Evolutionary conservation across 805 yeast species (phyloP), one percentile per base, ranked within the genome.

Genomic region (Spathaspora hagerdaliae): DNA sequence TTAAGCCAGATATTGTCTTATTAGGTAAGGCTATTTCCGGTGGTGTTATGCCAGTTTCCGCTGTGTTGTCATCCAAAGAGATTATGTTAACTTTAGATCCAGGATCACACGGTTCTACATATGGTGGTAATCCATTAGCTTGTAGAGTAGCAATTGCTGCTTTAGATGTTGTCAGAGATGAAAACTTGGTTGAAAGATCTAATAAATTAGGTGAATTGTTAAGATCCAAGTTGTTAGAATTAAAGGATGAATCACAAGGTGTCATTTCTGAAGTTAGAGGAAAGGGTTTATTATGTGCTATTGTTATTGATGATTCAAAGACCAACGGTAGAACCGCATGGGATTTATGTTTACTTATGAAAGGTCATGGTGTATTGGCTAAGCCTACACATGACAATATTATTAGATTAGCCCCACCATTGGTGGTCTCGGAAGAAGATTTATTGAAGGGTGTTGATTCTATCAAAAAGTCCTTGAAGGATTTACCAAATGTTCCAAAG

Each of bases 31-130:
- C 98, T 47, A 80, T 92, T 49, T 84, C 96, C 29, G 98, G 98
- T 47, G 98, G 98, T 67, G 91, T 90, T 31, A 64, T 87, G 51
- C 97, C 98, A 31, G 95, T 90, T 12, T 85, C 95, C 39, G 94
- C 95, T 27, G 97, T 90, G 13, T 75, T 92, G 52, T 85, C 97
- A 1, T 87, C 96, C n/a, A 80, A 73, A 56, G 95, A 89, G 48
- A 85, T 92, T 63, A 87, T 92, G 97, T 77, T 83, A 53, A 81
- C 88, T 52, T 78, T 92, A 56, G 88, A 87, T 51, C 96, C 97
- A 27, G 98, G 98, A 45, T 87, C 96, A 31, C 98, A 92, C 69
- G 98, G 98, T 43, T 91, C 97, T 27, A 92, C 98, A 19, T 92
- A 87, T 64, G 98, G 98, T 68, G 98, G 98, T 66, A 92, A 90